Evolutionary conservation across 257 asterid species (phyloP), one percentile per base, ranked within the genome.

Genomic region (Jasminum sambac): DNA sequence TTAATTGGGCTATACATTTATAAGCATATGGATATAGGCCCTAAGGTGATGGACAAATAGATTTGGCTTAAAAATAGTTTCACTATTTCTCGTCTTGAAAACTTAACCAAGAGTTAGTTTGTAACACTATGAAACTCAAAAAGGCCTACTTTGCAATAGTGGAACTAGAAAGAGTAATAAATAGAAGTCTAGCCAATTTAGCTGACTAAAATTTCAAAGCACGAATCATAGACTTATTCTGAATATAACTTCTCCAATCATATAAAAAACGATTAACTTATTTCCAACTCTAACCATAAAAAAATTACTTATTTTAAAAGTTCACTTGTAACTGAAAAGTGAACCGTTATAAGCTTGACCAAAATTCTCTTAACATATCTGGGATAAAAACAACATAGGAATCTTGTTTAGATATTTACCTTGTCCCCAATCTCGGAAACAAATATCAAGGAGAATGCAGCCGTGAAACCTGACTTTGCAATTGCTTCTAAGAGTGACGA

Each of bases 361-460:
- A n/a, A 48, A 21, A 48, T n/a, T 16, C 58, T 48, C 58, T 48
- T 48, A 6, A n/a, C 17, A 48, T 6, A 48, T n/a, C 23, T 48
- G 58, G 55, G 58, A 48, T 23, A 48, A 48, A 44, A 44, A 5
- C 11, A 41, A 43, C 25, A 30, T 40, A 3, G 42, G 14, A 25
- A 5, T 43, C 48, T 19, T 59, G 71, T 44, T 58, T 73, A 71
- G 59, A 78, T 64, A 73, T 71, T 38, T 86, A 90, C 96, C 96
- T 92, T 92, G 88, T 92, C 98, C 69, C 96, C 98, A 76, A 92
- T 92, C 82, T 92, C 98, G 8, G 96, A 92, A 76, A 92, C 92
- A 78, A 88, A 92, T 75, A 92, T 92, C 82, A 92, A 76, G 6
- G 96, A 86, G 85, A 92, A 90, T 5, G 98, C 96, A 39, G 98